These are phyloP conservation scores for Aureobasidium sp. DNA, from an alignment of 2,329 filamentous ascomycete species.

Conservation along the genomic window DNA sequence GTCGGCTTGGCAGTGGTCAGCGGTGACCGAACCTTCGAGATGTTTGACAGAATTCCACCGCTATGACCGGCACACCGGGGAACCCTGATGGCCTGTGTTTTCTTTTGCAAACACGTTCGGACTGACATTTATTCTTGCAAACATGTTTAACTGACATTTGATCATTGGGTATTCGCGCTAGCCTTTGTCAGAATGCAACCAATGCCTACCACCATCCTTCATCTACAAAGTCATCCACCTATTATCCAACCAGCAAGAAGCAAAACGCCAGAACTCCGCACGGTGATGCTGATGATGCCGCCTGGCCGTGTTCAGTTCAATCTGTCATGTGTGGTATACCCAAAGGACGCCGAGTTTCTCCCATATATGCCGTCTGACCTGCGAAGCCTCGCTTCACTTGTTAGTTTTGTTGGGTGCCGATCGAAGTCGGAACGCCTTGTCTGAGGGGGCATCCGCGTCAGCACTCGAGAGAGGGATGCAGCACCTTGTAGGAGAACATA, in stretches of 20 bases:
- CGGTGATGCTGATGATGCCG: background rate
- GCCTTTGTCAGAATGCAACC: background rate
- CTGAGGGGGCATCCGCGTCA: conserved; percentile 21
- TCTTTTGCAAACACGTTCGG: conserved; percentile 4
- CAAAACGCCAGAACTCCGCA: conserved; percentile 5
- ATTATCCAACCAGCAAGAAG: background rate
- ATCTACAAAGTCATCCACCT: background rate
- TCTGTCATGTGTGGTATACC: conserved; percentile 4
- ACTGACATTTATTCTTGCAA: background rate
- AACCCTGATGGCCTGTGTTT: conserved; percentile 9
- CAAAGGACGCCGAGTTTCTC: background rate
- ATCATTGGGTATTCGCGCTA: background rate
- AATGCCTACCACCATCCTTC: background rate
- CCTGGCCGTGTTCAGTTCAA: background rate
- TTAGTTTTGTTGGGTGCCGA: conserved; percentile 21
- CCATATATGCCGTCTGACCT: background rate
- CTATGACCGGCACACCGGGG: background rate
- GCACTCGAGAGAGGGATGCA: background rate
- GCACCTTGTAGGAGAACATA: conserved; percentile 20
- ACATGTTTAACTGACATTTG: background rate
- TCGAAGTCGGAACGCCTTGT: conserved; percentile 39
- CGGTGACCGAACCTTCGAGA: background rate
- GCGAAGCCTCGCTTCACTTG: background rate
- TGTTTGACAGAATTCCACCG: conserved; percentile 3
- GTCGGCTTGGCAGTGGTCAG: background rate